Percentiles rank a stretch among this genome's conserved stretches.
phyloP scores from a whole-genome alignment of 2,329 filamentous ascomycete species.

The Aspergillus fijiensis region DNA sequence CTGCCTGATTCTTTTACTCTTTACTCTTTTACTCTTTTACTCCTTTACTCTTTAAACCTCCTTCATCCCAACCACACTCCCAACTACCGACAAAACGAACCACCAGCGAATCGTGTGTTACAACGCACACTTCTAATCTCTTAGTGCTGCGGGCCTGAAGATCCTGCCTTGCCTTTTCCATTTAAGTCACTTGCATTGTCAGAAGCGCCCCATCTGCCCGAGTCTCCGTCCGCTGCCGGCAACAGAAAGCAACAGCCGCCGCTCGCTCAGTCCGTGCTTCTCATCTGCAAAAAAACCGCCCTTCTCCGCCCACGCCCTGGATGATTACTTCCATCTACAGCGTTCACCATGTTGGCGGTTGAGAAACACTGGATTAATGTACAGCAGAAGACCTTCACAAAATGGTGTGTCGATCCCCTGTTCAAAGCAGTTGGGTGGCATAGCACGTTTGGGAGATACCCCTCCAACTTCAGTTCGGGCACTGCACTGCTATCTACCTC shows the following conservation, averaged over 20 bases:
- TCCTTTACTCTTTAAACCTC: neutral
- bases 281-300: neutral
- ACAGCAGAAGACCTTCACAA: slow-evolving; percentile 98
- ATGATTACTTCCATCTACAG: slow-evolving; percentile 28
- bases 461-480: neutral
- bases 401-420: slow-evolving; percentile 64
- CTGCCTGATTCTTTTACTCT: slow-evolving; percentile 1
- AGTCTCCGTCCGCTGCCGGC: neutral
- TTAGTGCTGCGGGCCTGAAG: slow-evolving; percentile 14
- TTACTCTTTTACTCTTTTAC: neutral
- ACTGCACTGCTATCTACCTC: neutral
- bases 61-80: neutral
- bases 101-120: slow-evolving; percentile 2
- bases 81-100: neutral
- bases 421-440: neutral
- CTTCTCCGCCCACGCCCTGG: slow-evolving; percentile 24
- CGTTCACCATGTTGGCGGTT: slow-evolving; percentile 46
- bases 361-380: slow-evolving; percentile 70
- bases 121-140: neutral
- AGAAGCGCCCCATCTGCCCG: neutral
- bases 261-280: slow-evolving; percentile 9
- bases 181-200: slow-evolving; percentile 8
- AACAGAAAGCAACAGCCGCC: slow-evolving; percentile 2
- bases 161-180: slow-evolving; percentile 22
- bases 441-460: neutral